Conservation (phyloP, 2,329 filamentous ascomycete genomes). For the Ceratocystis destructans region DNA sequence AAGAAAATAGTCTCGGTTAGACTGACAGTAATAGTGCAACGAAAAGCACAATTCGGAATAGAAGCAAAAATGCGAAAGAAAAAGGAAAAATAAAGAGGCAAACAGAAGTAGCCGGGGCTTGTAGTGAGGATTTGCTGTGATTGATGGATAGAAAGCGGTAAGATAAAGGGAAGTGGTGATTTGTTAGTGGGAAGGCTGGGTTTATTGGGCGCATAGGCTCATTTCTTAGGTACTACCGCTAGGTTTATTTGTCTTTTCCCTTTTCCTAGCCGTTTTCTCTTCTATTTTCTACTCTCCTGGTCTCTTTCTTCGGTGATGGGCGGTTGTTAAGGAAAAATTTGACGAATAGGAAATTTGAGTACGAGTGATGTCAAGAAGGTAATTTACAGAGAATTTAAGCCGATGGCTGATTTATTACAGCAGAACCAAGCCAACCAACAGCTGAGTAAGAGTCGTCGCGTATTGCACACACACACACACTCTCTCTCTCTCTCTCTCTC, state of each 20-base stretch:
- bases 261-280: background rate
- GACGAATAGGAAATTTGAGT: background rate
- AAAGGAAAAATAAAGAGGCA: background rate
- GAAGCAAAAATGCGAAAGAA: background rate
- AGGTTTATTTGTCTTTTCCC: background rate
- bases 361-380: background rate
- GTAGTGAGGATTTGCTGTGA: background rate
- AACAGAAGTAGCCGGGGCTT: background rate
- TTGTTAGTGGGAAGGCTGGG: slow-evolving; percentile 12
- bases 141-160: slow-evolving; percentile 6
- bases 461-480: too few species aligned
- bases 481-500: too few species aligned
- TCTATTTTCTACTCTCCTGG: background rate
- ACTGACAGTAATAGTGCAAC: too few species aligned
- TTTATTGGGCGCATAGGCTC: background rate
- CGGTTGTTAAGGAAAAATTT: background rate
- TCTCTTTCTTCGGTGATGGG: background rate
- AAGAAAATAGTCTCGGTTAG: too few species aligned
- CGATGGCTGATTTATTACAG: too few species aligned
- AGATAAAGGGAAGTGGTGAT: slow-evolving; percentile 1
- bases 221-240: background rate
- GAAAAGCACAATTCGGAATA: too few species aligned
- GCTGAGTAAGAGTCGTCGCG: too few species aligned
- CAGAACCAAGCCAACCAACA: too few species aligned
- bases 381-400: too few species aligned